Evolutionary conservation across 805 yeast genomes (phyloP), one percentile per base, ranked within the genome.

Genomic region (Suhomyces sp.): DNA sequence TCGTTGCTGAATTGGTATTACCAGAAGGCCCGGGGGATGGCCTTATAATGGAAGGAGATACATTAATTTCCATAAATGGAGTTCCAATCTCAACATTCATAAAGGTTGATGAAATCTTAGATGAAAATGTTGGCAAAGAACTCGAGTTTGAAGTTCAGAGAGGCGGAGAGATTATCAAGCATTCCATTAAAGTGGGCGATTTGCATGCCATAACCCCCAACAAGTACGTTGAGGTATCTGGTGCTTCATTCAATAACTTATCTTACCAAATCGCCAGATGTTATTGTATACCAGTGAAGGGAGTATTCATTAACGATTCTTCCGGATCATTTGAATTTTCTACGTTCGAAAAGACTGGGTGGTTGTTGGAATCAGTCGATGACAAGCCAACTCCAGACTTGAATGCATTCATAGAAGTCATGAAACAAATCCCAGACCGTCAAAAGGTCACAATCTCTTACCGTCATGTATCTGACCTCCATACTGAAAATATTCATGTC

Each of bases 211-310:
- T 88, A 21, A 83, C 96, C 0, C 97, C 97, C 19, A 76, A 74
- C 51, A 70, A 88, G 44, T 88, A 77, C 55, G 79, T 90, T 4
- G 83, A 81, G 36, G 91, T 85, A 6, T 82, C 84, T 31, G 96
- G 96, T 36, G 95, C 95, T 1, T 76, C 87, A 0, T 87, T 88
- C 62, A 88, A 88, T 53, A 81, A 85, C 35, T 62, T 90, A 46
- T 83, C 95, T 33, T 90, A 90, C 56, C 96, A 90, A 60, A 70
- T 88, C 63, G 96, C 96, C 2, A 75, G 95, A 51, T 74, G 80
- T 31, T 87, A 79, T 52, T 86, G 90, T 20, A 74, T 88, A 19
- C 93, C 96, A 0, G 93, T 84, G 2, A 74, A 67, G 45, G 97
- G 97, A 25, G 95, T 90, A 1, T 88, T 77, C 54, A 71, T 86